Conservation (phyloP, 495 filamentous ascomycete species). For the Neurospora terricola region DNA sequence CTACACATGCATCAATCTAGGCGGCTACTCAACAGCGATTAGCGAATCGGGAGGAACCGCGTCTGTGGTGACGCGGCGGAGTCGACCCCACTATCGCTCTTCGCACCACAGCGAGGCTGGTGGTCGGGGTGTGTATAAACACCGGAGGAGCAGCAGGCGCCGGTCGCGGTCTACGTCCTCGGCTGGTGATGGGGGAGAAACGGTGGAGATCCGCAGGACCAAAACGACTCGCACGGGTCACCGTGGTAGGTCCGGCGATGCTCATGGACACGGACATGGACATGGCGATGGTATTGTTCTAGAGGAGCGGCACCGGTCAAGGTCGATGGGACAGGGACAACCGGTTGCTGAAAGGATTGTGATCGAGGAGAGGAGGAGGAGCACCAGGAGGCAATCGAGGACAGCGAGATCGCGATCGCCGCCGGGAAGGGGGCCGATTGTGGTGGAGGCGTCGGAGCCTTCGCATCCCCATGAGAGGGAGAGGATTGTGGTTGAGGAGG, state of each 20-base stretch:
- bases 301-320: slow-evolving; percentile 11
- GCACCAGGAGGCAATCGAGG: neutral
- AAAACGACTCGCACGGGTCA: slow-evolving; percentile 13
- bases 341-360: slow-evolving; percentile 35
- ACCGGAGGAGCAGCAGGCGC: neutral
- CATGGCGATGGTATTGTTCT: slow-evolving; percentile 7
- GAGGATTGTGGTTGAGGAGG: neutral
- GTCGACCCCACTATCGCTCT: slow-evolving; percentile 14
- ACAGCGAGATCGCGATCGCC: neutral
- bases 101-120: slow-evolving; percentile 1
- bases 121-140: neutral
- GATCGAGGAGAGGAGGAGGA: slow-evolving; percentile 24
- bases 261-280: slow-evolving; percentile 25
- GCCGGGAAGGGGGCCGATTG: neutral
- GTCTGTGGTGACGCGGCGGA: slow-evolving; percentile 28
- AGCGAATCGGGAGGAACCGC: slow-evolving; percentile 18
- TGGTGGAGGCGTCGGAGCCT: neutral
- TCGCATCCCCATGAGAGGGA: neutral
- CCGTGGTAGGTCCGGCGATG: slow-evolving; percentile 19
- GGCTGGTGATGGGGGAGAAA: slow-evolving; percentile 13
- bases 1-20: slow-evolving; percentile 54
- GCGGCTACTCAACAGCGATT: slow-evolving; percentile 11
- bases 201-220: slow-evolving; percentile 28
- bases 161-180: neutral
- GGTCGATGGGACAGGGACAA: slow-evolving; percentile 7